Percentiles rank a stretch among this genome's conserved stretches.
These are phyloP conservation scores for Lathyrus tuberosus DNA, from an alignment of 306 rosid genomes.

Conservation along the genomic window DNA sequence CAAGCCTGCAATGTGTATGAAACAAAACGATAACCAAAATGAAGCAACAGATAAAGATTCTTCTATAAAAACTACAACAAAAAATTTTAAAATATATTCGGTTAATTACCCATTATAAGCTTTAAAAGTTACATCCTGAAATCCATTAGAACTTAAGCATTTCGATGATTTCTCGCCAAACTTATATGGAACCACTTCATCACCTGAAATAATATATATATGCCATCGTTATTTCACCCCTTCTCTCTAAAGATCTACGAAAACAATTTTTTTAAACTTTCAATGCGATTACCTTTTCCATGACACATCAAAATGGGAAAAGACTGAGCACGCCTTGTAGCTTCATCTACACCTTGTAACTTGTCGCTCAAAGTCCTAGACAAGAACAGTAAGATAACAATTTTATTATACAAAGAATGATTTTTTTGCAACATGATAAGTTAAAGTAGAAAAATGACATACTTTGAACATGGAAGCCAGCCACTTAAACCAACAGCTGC, in stretches of 20 bases:
- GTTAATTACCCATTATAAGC: constrained; percentile 64
- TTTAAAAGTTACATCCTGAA: constrained; percentile 79
- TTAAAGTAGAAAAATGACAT: constrained; percentile 33
- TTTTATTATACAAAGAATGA: constrained; percentile 25
- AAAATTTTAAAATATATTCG: neutral
- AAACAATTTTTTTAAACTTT: neutral
- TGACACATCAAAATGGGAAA: constrained; percentile 89
- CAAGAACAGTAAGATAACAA: constrained; percentile 38
- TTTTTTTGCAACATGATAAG: constrained; percentile 28
- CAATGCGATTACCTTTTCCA: constrained; percentile 72
- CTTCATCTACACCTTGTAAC: constrained; percentile 68
- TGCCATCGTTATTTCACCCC: constrained; percentile 18
- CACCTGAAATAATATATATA: constrained; percentile 57
- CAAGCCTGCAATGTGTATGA: constrained; percentile 61
- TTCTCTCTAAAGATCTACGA: neutral
- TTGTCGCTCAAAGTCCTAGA: constrained; percentile 69
- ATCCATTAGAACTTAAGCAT: constrained; percentile 62
- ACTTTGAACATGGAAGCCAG: constrained; percentile 99
- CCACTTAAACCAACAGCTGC: constrained; percentile 94
- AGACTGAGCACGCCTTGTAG: constrained; percentile 65
- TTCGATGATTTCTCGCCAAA: constrained; percentile 87
- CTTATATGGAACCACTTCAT: constrained; percentile 74
- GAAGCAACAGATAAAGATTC: constrained; percentile 1
- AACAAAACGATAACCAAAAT: neutral
- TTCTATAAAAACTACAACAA: constrained; percentile 10